Evolutionary conservation across 2,329 filamentous ascomycete genomes (phyloP).

Genomic region (Xylaria sp.): DNA sequence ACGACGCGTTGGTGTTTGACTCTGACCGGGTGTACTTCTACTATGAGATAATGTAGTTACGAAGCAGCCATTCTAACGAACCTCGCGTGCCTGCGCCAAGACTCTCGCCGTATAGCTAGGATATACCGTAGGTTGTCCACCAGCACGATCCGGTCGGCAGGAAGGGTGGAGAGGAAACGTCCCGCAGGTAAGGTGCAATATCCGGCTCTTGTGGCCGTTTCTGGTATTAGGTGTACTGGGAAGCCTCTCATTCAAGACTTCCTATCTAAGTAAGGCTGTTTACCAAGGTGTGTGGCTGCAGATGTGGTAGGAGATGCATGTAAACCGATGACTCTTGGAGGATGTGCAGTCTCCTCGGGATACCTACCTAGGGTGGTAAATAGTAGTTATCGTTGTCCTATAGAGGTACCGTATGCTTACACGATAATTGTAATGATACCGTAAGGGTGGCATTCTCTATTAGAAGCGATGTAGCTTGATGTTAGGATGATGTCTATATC

Average conservation of each 20-base stretch:
- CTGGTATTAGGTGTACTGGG: neutral
- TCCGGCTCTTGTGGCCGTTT: neutral
- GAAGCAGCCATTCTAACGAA: conserved; percentile 11
- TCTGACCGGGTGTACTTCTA: conserved; percentile 10
- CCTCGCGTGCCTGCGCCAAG: conserved; percentile 5
- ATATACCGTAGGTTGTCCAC: neutral
- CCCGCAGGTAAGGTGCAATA: conserved; percentile 3
- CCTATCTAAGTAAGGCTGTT: conserved; percentile 9
- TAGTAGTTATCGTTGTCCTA: conserved; percentile 1
- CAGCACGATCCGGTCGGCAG: neutral
- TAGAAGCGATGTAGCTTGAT: conserved; percentile 15
- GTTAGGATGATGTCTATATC: conserved; percentile 6
- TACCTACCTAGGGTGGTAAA: neutral
- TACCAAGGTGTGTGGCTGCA: conserved; percentile 17
- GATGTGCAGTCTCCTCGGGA: neutral
- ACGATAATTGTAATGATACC: conserved; percentile 22
- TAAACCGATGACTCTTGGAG: conserved; percentile 19
- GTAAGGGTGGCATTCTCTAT: conserved; percentile 25
- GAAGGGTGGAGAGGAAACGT: neutral
- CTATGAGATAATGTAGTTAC: conserved; percentile 23
- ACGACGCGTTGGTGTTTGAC: conserved; percentile 8
- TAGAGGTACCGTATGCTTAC: conserved; percentile 19
- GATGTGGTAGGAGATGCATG: neutral
- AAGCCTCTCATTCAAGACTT: neutral
- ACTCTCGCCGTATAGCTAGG: neutral